These are phyloP conservation scores for Mycena vulgaris DNA, from an alignment of 768 basidiomycete genomes.

Conservation along the genomic window DNA sequence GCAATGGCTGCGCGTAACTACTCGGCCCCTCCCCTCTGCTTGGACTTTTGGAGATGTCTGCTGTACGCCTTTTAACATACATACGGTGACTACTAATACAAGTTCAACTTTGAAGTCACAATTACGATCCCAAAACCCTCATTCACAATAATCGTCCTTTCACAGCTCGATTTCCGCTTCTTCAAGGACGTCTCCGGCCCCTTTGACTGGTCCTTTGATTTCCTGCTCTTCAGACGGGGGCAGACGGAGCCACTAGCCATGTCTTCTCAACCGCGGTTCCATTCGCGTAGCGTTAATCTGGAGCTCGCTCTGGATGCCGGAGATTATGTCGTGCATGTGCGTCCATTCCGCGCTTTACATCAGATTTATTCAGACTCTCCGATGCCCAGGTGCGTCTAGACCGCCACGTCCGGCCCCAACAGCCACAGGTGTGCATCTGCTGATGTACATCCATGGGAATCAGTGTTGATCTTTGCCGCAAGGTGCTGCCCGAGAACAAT, in stretches of 20 bases:
- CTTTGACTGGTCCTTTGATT: slow-evolving; percentile 52
- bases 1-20: slow-evolving; percentile 43
- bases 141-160: slow-evolving; percentile 53
- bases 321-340: slow-evolving; percentile 49
- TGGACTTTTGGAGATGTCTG: slow-evolving; percentile 47
- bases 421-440: not conserved
- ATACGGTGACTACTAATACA: not conserved
- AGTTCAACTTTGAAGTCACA: slow-evolving; percentile 45
- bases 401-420: not conserved
- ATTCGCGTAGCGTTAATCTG: slow-evolving; percentile 46
- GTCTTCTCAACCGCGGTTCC: slow-evolving; percentile 38
- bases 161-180: slow-evolving; percentile 54
- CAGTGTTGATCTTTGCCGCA: not conserved
- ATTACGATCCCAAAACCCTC: slow-evolving; percentile 48
- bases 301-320: slow-evolving; percentile 46
- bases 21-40: slow-evolving; percentile 30
- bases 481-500: no score
- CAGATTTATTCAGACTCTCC: not conserved
- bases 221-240: slow-evolving; percentile 54
- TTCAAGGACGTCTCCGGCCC: no score
- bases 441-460: no score
- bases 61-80: slow-evolving; percentile 28
- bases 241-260: slow-evolving; percentile 42
- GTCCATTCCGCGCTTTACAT: not conserved
- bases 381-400: slow-evolving; percentile 17